These are phyloP conservation scores for Paramecium bursaria DNA, from an alignment of 73 alveolate species.

Conservation along the genomic window DNA sequence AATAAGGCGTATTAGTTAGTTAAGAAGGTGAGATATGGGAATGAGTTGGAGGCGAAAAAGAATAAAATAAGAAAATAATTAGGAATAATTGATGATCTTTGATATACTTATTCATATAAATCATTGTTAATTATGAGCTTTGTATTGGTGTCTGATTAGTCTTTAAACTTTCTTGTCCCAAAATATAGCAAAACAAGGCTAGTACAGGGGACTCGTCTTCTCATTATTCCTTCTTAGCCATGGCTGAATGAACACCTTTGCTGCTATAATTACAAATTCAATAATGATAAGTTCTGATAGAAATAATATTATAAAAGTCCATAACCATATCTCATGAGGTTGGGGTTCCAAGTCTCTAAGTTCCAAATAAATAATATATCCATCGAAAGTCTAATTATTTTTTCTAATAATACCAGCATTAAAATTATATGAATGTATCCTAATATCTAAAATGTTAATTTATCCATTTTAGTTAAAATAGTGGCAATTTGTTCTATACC, in stretches of 20 bases:
- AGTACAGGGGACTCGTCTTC: neutral
- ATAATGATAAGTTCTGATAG: neutral
- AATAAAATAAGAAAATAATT: neutral
- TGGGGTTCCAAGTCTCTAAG: neutral
- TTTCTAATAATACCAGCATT: neutral
- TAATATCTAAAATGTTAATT: too few species aligned
- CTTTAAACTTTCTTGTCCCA: neutral
- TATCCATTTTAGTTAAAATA: too few species aligned
- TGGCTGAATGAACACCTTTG: neutral
- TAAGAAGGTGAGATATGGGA: constrained; percentile 22
- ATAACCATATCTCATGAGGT: neutral
- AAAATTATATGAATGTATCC: neutral
- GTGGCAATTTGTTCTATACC: neutral
- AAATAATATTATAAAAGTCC: neutral
- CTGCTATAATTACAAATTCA: neutral
- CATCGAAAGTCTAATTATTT: neutral
- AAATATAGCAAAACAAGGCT: neutral
- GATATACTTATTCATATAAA: too few species aligned
- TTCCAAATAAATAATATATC: neutral
- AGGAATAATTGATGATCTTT: constrained; percentile 5
- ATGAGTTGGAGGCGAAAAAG: neutral
- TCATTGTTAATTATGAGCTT: neutral
- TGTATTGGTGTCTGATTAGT: neutral
- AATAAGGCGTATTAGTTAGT: constrained; percentile 32
- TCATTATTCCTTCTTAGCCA: neutral